These are phyloP conservation scores for Chamaenerion angustifolium DNA, from an alignment of 345 rosid species.

Conservation along the genomic window DNA sequence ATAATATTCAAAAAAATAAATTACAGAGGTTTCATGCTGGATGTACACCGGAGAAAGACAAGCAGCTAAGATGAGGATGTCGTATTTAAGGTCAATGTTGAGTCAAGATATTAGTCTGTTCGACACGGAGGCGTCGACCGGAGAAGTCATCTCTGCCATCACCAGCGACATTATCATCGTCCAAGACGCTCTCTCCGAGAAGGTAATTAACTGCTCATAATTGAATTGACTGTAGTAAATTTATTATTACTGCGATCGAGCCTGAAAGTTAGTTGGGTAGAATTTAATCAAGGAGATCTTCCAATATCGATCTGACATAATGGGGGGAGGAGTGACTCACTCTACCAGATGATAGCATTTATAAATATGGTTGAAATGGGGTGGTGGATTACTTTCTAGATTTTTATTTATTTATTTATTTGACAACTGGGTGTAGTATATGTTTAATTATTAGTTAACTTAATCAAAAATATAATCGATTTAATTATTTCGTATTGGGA, in stretches of 20 bases:
- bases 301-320: not conserved
- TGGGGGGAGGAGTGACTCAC: not conserved
- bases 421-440: too few species aligned
- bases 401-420: not conserved
- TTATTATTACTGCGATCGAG: too few species aligned
- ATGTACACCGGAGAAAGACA: conserved; percentile 96
- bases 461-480: too few species aligned
- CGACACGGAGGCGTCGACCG: conserved; percentile 86
- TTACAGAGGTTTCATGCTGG: conserved; percentile 95
- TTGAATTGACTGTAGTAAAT: too few species aligned
- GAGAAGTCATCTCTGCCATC: conserved; percentile 79
- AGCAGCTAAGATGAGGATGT: conserved; percentile 91
- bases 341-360: conserved; percentile 13
- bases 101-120: conserved; percentile 83
- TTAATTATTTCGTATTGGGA: too few species aligned
- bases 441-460: too few species aligned
- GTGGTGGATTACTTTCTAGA: not conserved
- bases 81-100: conserved; percentile 69
- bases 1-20: too few species aligned
- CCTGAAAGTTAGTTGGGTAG: too few species aligned
- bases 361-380: conserved; percentile 15
- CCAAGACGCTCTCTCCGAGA: conserved; percentile 95
- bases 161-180: conserved; percentile 80
- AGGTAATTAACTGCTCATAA: conserved; percentile 38
- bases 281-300: too few species aligned